Evolutionary conservation across 192 early-diverging fungal species (phyloP).

Genomic region (Piromyces finnis): DNA sequence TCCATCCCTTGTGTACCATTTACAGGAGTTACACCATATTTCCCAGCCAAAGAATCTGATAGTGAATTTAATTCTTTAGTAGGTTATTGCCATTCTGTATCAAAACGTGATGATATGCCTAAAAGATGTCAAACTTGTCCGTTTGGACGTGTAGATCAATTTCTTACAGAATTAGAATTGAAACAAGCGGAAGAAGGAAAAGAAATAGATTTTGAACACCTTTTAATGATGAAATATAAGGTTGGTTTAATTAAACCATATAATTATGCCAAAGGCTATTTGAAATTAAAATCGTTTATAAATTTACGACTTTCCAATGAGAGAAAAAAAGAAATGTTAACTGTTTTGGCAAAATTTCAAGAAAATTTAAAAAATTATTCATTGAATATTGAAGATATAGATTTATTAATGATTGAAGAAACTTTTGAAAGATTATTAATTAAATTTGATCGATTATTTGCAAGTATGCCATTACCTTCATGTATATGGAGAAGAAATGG

Average conservation of each 20-base stretch:
- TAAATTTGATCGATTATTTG: not conserved
- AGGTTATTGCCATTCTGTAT: not conserved
- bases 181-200: not conserved
- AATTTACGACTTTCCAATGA: not conserved
- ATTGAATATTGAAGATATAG: not conserved
- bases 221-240: not conserved
- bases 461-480: not conserved
- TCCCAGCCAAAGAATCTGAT: not conserved
- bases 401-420: not conserved
- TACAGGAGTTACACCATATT: not conserved
- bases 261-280: not conserved
- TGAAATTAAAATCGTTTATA: not conserved
- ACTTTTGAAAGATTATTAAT: not conserved
- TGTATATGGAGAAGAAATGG: not conserved
- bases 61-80: not conserved
- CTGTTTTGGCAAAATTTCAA: not conserved
- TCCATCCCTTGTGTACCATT: not conserved
- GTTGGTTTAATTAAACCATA: not conserved
- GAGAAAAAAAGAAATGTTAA: not conserved
- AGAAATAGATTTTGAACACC: not conserved
- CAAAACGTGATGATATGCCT: not conserved
- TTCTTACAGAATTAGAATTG: not conserved
- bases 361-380: not conserved
- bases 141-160: not conserved
- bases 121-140: not conserved